Base-by-base conservation (phyloP, 129 eudicot genomes). In the Arctium lappa region DNA sequence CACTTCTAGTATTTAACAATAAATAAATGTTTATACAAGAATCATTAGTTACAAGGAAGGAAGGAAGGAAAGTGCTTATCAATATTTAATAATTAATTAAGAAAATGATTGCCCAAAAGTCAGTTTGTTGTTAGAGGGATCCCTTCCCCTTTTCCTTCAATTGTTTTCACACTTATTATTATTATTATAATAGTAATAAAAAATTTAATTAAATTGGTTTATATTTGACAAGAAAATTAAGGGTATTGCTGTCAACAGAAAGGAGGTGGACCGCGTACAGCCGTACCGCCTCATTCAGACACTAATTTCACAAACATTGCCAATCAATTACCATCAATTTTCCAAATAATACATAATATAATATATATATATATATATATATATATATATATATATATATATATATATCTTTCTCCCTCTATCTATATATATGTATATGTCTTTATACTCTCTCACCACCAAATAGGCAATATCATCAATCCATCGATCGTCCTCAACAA, bases 181-280 rank as follows among this genome's bases (percentile, higher is more conserved):
- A 8, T 8, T 34, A 34, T 34, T 34, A 34, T 34, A 0, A 34
- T 34, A 34, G 3, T 34, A 34, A 34, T 1, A 34, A 42, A 42
- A 53, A 2, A 53, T 2, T 53, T 15, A 53, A 42, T 53, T 16
- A 16, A 53, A 53, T 53, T 53, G 65, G n/a, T 50, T 44, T 44
- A 7, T 74, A 62, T 75, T 81, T 48, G 75, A 75, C 76, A 60
- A 33, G 34, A 30, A 36, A 29, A 1, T 16, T 37, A 68, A 33
- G 85, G 82, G 73, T 40, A 69, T 1, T 76, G 70, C 81, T 16
- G 88, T 66, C n/a, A 76, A 69, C 72, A 77, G 40, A 77, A 46
- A 68, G 10, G 6, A 60, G 62, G 32, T 63, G 74, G 36, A 69
- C 88, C 86, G 84, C 90, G 86, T 81, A 82, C 83, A 84, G 83